A percentile compares a stretch with the other conserved stretches of the same genome.
phyloP scores from a whole-genome alignment of 2,329 filamentous ascomycete genomes.

The Fusarium incarnatum region DNA sequence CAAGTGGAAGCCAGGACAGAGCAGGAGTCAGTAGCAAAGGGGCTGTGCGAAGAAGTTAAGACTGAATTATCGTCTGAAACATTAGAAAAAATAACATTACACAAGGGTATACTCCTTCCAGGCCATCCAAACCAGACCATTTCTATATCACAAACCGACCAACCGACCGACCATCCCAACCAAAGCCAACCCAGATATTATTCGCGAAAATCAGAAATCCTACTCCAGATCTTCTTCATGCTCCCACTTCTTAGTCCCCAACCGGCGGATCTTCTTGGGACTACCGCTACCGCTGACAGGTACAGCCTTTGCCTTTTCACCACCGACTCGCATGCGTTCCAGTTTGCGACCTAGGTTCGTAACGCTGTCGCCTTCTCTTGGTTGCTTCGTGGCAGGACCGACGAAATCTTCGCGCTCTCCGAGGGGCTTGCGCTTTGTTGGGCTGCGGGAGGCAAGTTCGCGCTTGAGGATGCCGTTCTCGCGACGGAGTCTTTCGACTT shows the following conservation, averaged over 20 bases:
- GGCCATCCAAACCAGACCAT: neutral
- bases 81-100: slow-evolving; percentile 38
- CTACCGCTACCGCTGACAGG: slow-evolving; percentile 58
- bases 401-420: slow-evolving; percentile 64
- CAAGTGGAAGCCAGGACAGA: too few species aligned
- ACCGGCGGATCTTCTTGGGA: slow-evolving; percentile 66
- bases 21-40: too few species aligned
- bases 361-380: slow-evolving; percentile 44
- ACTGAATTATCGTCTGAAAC: slow-evolving; percentile 3
- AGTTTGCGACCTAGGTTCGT: slow-evolving; percentile 59
- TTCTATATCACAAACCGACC: slow-evolving; percentile 1
- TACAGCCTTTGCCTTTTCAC: slow-evolving; percentile 47
- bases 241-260: slow-evolving; percentile 63
- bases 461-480: slow-evolving; percentile 74
- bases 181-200: slow-evolving; percentile 30
- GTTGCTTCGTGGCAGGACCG: slow-evolving; percentile 30
- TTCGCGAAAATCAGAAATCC: slow-evolving; percentile 10
- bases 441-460: slow-evolving; percentile 72
- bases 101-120: slow-evolving; percentile 43
- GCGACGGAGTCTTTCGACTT: slow-evolving; percentile 76
- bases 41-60: neutral
- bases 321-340: slow-evolving; percentile 63
- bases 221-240: slow-evolving; percentile 52
- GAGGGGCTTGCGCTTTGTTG: slow-evolving; percentile 68
- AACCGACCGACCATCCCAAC: slow-evolving; percentile 18